These are phyloP conservation scores for Echium plantagineum DNA, from an alignment of 257 asterid genomes.

Conservation along the genomic window DNA sequence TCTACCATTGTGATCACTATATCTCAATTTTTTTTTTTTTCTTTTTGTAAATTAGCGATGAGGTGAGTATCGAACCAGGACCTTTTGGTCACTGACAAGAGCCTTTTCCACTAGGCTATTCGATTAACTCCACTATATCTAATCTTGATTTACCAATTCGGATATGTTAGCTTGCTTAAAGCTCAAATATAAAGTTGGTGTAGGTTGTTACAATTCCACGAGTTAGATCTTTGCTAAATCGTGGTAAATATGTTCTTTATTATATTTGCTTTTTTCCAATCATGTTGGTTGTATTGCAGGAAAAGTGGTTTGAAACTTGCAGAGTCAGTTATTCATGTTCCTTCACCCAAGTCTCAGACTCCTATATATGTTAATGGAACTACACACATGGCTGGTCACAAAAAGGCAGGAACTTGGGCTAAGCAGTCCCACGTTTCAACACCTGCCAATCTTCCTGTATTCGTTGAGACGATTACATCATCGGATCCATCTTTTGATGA, in stretches of 20 bases:
- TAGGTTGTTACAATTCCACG: neutral
- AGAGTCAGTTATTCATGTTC: constrained; percentile 43
- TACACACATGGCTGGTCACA: constrained; percentile 7
- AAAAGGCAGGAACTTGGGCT: constrained; percentile 20
- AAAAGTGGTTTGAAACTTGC: constrained; percentile 42
- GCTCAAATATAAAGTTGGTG: neutral
- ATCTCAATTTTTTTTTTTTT: no score
- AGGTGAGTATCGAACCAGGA: no score
- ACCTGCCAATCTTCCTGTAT: constrained; percentile 20
- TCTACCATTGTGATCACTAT: no score
- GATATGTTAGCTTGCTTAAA: neutral
- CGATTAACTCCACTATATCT: no score
- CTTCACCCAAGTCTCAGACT: constrained; percentile 28
- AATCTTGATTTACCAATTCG: neutral
- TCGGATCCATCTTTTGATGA: constrained; percentile 41
- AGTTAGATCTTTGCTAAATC: neutral
- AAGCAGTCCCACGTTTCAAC: constrained; percentile 18
- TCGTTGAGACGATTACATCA: constrained; percentile 20
- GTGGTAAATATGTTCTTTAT: constrained; percentile 10
- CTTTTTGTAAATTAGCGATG: no score
- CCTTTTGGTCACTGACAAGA: no score
- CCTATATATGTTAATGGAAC: constrained; percentile 16
- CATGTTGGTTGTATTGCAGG: constrained; percentile 35
- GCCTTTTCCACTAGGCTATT: no score
- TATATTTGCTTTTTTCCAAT: constrained; percentile 7